phyloP scores from a whole-genome alignment of 169 alveolate species.

The Plasmodium gallinaceum region DNA sequence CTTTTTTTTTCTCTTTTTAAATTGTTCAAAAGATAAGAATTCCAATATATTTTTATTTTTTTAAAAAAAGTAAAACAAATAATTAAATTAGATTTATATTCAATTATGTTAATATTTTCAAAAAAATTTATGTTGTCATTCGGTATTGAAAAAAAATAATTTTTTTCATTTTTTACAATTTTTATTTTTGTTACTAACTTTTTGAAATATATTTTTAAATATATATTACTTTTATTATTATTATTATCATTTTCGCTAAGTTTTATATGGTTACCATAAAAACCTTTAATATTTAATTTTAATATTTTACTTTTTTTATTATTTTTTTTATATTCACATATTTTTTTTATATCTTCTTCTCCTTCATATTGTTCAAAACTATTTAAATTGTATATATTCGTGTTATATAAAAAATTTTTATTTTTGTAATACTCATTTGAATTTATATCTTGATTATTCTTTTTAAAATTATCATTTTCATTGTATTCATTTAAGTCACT shows the following conservation, averaged over 20 bases:
- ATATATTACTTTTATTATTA: neutral
- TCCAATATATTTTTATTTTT: constrained; percentile 14
- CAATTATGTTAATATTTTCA: constrained; percentile 30
- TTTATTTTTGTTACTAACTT: constrained; percentile 33
- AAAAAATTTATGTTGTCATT: constrained; percentile 46
- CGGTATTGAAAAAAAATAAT: constrained; percentile 17
- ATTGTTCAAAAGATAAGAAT: neutral
- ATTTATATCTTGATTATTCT: neutral
- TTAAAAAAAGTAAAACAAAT: constrained; percentile 20
- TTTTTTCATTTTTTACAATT: constrained; percentile 19
- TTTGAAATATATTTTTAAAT: constrained; percentile 33
- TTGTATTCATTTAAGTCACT: neutral
- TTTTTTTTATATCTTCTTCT: neutral
- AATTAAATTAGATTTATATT: constrained; percentile 26
- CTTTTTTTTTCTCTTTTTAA: constrained; percentile 5
- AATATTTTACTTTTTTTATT: neutral
- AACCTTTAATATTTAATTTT: constrained; percentile 53
- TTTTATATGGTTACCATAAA: constrained; percentile 16
- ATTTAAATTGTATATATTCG: no score
- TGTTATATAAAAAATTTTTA: no score
- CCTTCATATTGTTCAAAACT: neutral
- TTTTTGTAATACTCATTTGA: no score
- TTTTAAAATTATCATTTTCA: neutral
- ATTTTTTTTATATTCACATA: neutral
- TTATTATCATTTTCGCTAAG: neutral